phyloP scores from a whole-genome alignment of 2,329 filamentous ascomycete genomes.

The Esteya vermicola region DNA sequence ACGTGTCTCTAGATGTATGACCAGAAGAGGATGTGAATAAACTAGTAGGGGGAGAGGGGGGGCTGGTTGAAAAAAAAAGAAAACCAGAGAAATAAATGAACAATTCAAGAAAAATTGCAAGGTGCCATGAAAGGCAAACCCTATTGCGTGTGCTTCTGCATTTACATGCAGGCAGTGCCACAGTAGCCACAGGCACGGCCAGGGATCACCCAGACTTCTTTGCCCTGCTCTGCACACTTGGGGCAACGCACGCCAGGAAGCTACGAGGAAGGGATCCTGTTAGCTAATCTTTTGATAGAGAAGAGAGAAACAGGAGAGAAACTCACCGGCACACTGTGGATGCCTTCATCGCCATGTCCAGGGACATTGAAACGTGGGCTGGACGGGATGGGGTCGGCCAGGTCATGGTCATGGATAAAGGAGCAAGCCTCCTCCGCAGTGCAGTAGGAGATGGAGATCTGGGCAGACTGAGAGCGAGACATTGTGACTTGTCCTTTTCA shows the following conservation, averaged over 20 bases:
- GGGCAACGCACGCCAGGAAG: slow-evolving; percentile 13
- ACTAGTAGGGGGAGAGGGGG: too few relatives aligned
- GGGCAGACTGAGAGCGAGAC: background rate
- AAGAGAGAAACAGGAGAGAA: background rate
- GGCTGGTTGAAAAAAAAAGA: too few relatives aligned
- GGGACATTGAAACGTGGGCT: slow-evolving; percentile 2
- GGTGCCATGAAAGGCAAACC: background rate
- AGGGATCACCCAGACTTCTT: slow-evolving; percentile 14
- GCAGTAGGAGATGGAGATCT: background rate
- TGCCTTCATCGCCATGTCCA: slow-evolving; percentile 3
- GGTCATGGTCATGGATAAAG: background rate
- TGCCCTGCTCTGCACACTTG: slow-evolving; percentile 11
- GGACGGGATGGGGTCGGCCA: background rate
- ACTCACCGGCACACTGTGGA: slow-evolving; percentile 8
- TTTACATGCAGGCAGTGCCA: slow-evolving; percentile 10
- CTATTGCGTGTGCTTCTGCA: background rate
- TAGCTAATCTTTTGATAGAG: background rate
- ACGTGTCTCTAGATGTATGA: too few relatives aligned
- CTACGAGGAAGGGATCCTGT: slow-evolving; percentile 3
- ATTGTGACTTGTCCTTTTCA: background rate
- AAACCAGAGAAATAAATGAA: too few relatives aligned
- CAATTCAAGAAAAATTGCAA: background rate
- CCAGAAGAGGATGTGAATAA: too few relatives aligned
- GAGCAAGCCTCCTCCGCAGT: slow-evolving; percentile 1
- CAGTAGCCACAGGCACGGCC: slow-evolving; percentile 14